phyloP scores from a whole-genome alignment of 2,329 filamentous ascomycete species.

The Aspergillus vadensis region DNA sequence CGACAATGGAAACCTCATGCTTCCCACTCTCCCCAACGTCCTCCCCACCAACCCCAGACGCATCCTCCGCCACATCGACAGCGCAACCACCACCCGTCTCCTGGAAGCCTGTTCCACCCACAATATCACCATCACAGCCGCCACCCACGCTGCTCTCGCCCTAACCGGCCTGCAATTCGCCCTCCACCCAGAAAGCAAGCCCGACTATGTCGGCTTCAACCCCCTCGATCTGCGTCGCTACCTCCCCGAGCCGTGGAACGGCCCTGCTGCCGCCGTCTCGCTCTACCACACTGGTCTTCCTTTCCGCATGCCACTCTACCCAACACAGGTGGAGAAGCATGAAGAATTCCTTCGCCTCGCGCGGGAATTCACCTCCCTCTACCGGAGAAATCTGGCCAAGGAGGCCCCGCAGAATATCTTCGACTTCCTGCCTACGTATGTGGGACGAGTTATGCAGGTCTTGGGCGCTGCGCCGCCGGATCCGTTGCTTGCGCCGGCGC shows the following conservation, averaged over 20 bases:
- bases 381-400: background rate
- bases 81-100: background rate
- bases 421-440: background rate
- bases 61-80: background rate
- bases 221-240: background rate
- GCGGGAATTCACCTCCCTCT: background rate
- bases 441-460: background rate
- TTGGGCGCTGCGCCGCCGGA: background rate
- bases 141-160: background rate
- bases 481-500: background rate
- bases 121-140: background rate
- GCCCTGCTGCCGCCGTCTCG: background rate
- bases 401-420: background rate
- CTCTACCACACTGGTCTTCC: background rate
- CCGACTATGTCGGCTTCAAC: background rate
- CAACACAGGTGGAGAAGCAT: no score
- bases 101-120: background rate
- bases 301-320: background rate
- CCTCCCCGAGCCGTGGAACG: background rate
- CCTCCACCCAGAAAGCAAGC: background rate
- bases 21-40: background rate
- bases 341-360: background rate
- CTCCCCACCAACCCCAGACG: background rate
- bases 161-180: background rate
- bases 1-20: background rate